These are phyloP conservation scores for Tranzscheliella williamsii DNA, from an alignment of 1,284 basidiomycete species.

Conservation along the genomic window DNA sequence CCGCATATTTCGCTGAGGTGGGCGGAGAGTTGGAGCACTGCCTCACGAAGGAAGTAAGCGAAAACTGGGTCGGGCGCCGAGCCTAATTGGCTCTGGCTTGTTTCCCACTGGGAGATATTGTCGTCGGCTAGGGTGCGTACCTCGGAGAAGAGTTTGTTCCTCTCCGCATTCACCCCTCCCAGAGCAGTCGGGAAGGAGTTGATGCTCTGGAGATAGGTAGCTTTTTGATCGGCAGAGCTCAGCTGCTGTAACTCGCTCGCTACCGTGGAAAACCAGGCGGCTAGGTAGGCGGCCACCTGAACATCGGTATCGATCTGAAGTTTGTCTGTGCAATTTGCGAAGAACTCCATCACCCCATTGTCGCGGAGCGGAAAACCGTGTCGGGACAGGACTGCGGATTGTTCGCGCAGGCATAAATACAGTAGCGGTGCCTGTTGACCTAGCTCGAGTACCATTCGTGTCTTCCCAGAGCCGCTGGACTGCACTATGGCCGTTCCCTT, in stretches of 20 bases:
- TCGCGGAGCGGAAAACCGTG: constrained; percentile 5
- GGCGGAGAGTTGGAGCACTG: too few species aligned
- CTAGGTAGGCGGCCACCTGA: neutral
- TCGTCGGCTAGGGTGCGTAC: too few species aligned
- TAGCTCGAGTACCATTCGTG: constrained; percentile 9
- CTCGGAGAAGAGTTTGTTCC: too few species aligned
- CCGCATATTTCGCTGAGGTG: too few species aligned
- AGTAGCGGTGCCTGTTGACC: constrained; percentile 6
- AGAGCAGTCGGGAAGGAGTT: too few species aligned
- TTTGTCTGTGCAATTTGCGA: neutral
- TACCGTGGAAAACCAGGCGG: neutral
- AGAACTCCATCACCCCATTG: neutral
- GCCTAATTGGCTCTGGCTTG: too few species aligned
- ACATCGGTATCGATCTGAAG: neutral
- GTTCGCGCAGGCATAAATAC: constrained; percentile 8
- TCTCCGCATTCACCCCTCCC: too few species aligned
- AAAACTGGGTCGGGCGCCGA: too few species aligned
- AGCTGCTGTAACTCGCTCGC: neutral
- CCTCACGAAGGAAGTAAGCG: too few species aligned
- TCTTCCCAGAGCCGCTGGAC: constrained; percentile 24
- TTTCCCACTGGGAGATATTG: neutral
- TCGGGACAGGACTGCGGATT: neutral
- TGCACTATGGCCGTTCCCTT: too few species aligned
- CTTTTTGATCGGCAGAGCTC: neutral
- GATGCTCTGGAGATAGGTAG: neutral